These are phyloP conservation scores for Pseudocercospora musae DNA, from an alignment of 2,329 filamentous ascomycete species.

Conservation along the genomic window DNA sequence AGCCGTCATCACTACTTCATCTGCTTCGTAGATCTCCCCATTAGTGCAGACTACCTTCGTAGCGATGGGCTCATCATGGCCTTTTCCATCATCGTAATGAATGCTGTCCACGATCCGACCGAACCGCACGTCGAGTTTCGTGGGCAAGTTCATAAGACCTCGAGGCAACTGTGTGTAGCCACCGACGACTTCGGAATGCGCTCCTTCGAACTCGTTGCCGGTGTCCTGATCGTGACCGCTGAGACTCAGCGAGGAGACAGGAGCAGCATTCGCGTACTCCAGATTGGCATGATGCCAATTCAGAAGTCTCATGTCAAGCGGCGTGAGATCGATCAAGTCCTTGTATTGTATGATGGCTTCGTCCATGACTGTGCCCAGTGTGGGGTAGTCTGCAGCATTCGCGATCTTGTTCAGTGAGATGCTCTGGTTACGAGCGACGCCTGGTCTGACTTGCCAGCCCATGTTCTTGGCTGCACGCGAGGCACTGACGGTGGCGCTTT, in stretches of 20 bases:
- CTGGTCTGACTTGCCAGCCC: slow-evolving; percentile 74
- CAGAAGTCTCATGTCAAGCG: slow-evolving; percentile 83
- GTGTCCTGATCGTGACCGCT: slow-evolving; percentile 95
- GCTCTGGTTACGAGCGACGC: slow-evolving; percentile 53
- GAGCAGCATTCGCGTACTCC: slow-evolving; percentile 94
- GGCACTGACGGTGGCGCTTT: slow-evolving; percentile 67
- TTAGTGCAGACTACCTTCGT: slow-evolving; percentile 72
- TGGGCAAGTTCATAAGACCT: slow-evolving; percentile 75
- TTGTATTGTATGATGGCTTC: slow-evolving; percentile 87
- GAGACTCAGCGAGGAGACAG: slow-evolving; percentile 80
- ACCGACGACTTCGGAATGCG: slow-evolving; percentile 88
- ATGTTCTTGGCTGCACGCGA: slow-evolving; percentile 73
- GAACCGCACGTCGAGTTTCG: slow-evolving; percentile 71
- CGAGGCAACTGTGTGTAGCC: slow-evolving; percentile 93
- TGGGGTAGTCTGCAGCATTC: slow-evolving; percentile 60
- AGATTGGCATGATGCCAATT: slow-evolving; percentile 99
- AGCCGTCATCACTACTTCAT: slow-evolving; percentile 84
- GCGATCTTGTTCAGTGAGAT: slow-evolving; percentile 66
- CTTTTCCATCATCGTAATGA: slow-evolving; percentile 49
- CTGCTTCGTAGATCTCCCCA: slow-evolving; percentile 74
- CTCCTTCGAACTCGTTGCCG: slow-evolving; percentile 94
- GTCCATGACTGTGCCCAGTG: slow-evolving; percentile 86
- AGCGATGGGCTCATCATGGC: slow-evolving; percentile 39
- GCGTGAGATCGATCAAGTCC: slow-evolving; percentile 72
- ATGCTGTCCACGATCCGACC: slow-evolving; percentile 71